These are phyloP conservation scores for Bruguiera sexangula DNA, from an alignment of 345 rosid species.

Conservation along the genomic window DNA sequence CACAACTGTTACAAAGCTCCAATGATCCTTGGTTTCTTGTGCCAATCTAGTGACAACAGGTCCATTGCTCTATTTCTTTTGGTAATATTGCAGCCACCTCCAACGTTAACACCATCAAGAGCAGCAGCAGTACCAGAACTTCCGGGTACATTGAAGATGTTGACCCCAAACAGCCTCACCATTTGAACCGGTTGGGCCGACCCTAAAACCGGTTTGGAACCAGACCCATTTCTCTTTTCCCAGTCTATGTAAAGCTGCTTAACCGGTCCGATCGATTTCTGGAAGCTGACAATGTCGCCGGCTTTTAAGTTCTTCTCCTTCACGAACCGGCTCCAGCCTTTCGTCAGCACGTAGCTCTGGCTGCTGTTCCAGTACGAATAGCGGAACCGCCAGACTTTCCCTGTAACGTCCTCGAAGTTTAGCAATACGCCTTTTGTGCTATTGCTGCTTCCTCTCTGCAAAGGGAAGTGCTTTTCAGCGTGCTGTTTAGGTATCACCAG, in stretches of 20 bases:
- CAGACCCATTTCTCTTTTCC: slow-evolving; percentile 32
- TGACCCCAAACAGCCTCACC: slow-evolving; percentile 77
- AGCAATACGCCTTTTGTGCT: slow-evolving; percentile 52
- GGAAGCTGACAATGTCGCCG: slow-evolving; percentile 78
- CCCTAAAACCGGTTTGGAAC: background rate
- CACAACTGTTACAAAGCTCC: slow-evolving; percentile 59
- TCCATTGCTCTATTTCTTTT: slow-evolving; percentile 66
- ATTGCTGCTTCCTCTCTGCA: slow-evolving; percentile 11
- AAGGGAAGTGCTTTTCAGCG: slow-evolving; percentile 48
- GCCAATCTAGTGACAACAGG: slow-evolving; percentile 46
- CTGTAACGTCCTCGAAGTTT: slow-evolving; percentile 62
- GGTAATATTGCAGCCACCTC: slow-evolving; percentile 31
- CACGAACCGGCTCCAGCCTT: slow-evolving; percentile 94
- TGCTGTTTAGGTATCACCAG: slow-evolving; percentile 92
- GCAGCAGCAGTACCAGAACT: background rate
- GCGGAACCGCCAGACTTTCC: slow-evolving; percentile 87
- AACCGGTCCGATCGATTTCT: slow-evolving; percentile 71
- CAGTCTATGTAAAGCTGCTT: slow-evolving; percentile 63
- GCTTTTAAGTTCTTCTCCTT: slow-evolving; percentile 75
- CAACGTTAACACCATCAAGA: slow-evolving; percentile 12
- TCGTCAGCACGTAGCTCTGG: slow-evolving; percentile 88
- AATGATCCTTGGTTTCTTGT: slow-evolving; percentile 66
- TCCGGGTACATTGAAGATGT: slow-evolving; percentile 50
- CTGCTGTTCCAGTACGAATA: slow-evolving; percentile 97
- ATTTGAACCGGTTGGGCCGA: slow-evolving; percentile 43